Evolutionary conservation across 441 rosid genomes (phyloP).

Genomic region (Adansonia madagascariensis): DNA sequence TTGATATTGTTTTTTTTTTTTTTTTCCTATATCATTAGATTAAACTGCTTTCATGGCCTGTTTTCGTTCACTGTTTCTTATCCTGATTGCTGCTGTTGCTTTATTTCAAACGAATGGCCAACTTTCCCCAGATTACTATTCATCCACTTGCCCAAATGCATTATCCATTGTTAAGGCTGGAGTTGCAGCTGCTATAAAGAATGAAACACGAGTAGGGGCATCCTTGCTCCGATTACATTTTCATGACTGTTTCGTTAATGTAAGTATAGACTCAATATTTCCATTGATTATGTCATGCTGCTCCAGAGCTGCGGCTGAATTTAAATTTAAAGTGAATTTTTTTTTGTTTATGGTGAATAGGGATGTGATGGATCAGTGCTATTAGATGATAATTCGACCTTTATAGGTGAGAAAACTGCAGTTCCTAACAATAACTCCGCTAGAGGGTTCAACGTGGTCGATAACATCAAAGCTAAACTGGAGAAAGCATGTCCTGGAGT

Average conservation of each 20-base stretch:
- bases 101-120: slow-evolving; percentile 8
- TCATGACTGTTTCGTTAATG: slow-evolving; percentile 56
- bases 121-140: slow-evolving; percentile 32
- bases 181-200: slow-evolving; percentile 33
- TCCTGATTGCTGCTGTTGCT: slow-evolving; percentile 19
- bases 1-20: neutral
- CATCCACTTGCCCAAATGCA: slow-evolving; percentile 34
- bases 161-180: slow-evolving; percentile 27
- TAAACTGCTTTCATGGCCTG: slow-evolving; percentile 3
- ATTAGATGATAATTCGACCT: slow-evolving; percentile 42
- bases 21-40: neutral
- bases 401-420: slow-evolving; percentile 51
- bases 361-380: slow-evolving; percentile 55
- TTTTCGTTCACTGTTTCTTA: slow-evolving; percentile 12
- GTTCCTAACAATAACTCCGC: slow-evolving; percentile 39
- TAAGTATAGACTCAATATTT: slow-evolving; percentile 19
- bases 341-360: slow-evolving; percentile 22
- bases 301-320: neutral
- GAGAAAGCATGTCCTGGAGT: slow-evolving; percentile 51
- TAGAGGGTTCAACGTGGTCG: slow-evolving; percentile 48
- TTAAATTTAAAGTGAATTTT: too few relatives aligned
- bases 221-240: slow-evolving; percentile 51
- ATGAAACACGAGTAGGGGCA: slow-evolving; percentile 42
- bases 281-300: neutral
- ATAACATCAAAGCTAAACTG: slow-evolving; percentile 39